A percentile compares a stretch with the other conserved stretches of the same genome.
Evolutionary conservation across 495 filamentous ascomycete genomes (phyloP).

Genomic region (Penicillium soppii): DNA sequence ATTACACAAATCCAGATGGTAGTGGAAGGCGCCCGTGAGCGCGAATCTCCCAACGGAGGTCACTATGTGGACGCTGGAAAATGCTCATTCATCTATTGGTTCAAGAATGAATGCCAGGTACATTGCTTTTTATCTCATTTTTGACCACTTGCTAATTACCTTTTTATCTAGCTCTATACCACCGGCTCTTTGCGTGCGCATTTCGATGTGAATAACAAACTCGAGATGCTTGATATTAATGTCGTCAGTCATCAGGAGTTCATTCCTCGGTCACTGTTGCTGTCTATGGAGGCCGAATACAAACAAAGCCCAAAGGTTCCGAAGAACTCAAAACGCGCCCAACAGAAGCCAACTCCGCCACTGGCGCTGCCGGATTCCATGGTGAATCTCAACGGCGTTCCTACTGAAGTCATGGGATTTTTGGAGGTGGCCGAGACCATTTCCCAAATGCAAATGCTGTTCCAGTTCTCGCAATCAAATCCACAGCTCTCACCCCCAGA

Average conservation of each 20-base stretch:
- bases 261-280: slow-evolving; percentile 55
- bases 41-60: slow-evolving; percentile 55
- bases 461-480: slow-evolving; percentile 59
- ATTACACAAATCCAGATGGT: slow-evolving; percentile 77
- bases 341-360: slow-evolving; percentile 55
- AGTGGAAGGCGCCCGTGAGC: slow-evolving; percentile 57
- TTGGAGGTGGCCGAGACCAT: slow-evolving; percentile 76
- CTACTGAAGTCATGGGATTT: slow-evolving; percentile 58
- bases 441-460: slow-evolving; percentile 69
- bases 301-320: slow-evolving; percentile 69
- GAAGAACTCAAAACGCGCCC: slow-evolving; percentile 56
- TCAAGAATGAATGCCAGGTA: slow-evolving; percentile 68
- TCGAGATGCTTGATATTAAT: slow-evolving; percentile 71
- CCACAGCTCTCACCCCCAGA: slow-evolving; percentile 57
- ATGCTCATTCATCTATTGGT: slow-evolving; percentile 71
- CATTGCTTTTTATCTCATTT: slow-evolving; percentile 17
- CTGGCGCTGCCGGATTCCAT: slow-evolving; percentile 62
- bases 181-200: slow-evolving; percentile 61
- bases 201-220: slow-evolving; percentile 66
- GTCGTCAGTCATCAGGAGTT: slow-evolving; percentile 66
- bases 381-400: slow-evolving; percentile 62
- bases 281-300: slow-evolving; percentile 50
- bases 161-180: slow-evolving; percentile 55
- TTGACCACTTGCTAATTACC: background rate
- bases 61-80: slow-evolving; percentile 63